Conservation (phyloP, 768 basidiomycete genomes). For the Termitomyces sp. region DNA sequence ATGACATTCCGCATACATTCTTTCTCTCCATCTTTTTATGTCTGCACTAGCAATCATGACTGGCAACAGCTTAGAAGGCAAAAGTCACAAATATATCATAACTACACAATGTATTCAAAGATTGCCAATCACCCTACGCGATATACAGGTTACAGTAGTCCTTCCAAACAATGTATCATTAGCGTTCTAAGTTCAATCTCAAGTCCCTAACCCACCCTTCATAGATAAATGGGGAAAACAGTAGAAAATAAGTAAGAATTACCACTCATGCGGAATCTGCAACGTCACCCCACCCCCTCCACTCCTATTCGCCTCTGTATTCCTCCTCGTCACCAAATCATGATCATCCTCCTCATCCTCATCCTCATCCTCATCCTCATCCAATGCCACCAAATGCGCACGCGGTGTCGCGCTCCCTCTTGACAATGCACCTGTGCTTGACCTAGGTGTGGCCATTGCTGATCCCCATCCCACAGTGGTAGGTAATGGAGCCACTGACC, state of each 20-base stretch:
- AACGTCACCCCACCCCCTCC: neutral
- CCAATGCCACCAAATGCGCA: neutral
- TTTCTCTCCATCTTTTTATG: too few relatives aligned
- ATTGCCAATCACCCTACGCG: neutral
- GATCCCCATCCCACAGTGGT: neutral
- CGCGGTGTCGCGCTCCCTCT: neutral
- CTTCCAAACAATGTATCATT: neutral
- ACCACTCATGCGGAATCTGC: neutral
- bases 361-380: constrained; percentile 1
- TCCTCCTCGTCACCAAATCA: constrained; percentile 1
- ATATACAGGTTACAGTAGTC: neutral
- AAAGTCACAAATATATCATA: too few relatives aligned
- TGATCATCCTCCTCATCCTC: constrained; percentile 2
- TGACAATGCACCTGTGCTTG: neutral
- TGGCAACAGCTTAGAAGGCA: too few relatives aligned
- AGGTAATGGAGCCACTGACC: neutral
- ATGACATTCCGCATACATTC: too few relatives aligned
- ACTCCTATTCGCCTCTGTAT: constrained; percentile 6
- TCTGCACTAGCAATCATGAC: too few relatives aligned
- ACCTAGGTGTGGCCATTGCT: neutral
- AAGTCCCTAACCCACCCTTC: neutral
- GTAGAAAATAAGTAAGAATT: neutral
- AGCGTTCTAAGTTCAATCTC: neutral
- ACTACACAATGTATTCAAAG: neutral
- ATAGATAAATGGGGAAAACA: neutral